Evolutionary conservation across 2,329 filamentous ascomycete genomes (phyloP).

Genomic region (Diaporthe sp.): DNA sequence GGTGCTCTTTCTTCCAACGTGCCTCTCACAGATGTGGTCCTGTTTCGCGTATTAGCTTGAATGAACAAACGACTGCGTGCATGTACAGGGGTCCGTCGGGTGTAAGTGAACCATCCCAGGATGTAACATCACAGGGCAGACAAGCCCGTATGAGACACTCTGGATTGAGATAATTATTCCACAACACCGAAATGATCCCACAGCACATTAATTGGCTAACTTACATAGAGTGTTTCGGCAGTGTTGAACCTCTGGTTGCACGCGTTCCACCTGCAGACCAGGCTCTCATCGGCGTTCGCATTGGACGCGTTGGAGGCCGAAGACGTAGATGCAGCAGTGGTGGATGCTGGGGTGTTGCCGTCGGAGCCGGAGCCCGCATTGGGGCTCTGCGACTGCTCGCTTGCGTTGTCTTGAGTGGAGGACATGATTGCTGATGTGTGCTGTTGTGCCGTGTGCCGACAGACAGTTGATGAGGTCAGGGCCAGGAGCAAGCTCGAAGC

Average conservation of each 20-base stretch:
- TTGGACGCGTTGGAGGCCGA: slow-evolving; percentile 51
- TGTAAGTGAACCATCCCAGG: not conserved
- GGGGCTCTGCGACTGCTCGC: slow-evolving; percentile 49
- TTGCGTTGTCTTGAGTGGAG: slow-evolving; percentile 38
- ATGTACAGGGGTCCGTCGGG: not conserved
- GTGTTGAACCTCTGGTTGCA: slow-evolving; percentile 70
- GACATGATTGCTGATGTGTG: slow-evolving; percentile 33
- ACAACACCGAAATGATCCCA: too few relatives aligned
- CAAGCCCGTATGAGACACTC: not conserved
- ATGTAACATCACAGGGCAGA: not conserved
- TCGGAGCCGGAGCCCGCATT: slow-evolving; percentile 64
- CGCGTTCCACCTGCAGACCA: slow-evolving; percentile 71
- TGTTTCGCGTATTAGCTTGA: slow-evolving; percentile 51
- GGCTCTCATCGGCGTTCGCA: slow-evolving; percentile 62
- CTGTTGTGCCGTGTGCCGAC: slow-evolving; percentile 20
- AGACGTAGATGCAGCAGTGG: slow-evolving; percentile 64
- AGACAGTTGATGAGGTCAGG: not conserved
- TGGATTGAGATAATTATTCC: not conserved
- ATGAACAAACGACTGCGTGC: not conserved
- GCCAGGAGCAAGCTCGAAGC: slow-evolving; percentile 22
- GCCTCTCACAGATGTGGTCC: slow-evolving; percentile 98
- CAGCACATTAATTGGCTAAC: slow-evolving; percentile 43
- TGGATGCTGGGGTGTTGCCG: slow-evolving; percentile 65
- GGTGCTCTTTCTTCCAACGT: slow-evolving; percentile 98
- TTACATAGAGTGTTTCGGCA: slow-evolving; percentile 72